Percentiles rank a stretch among this genome's conserved stretches.
phyloP scores from a whole-genome alignment of 2,329 filamentous ascomycete genomes.

The Paramyrothecium roridum region DNA sequence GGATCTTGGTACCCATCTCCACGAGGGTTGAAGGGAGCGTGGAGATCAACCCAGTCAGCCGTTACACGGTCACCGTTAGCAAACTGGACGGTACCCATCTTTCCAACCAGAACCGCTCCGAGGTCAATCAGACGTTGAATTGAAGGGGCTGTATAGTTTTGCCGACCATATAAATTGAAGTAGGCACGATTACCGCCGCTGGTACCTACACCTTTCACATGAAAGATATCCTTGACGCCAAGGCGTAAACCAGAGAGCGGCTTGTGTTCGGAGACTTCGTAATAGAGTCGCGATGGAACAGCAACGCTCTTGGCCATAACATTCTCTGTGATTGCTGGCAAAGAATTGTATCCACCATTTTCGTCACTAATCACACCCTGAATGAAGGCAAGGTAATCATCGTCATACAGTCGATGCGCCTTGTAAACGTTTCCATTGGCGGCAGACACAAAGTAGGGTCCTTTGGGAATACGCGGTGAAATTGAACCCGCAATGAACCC shows the following conservation, averaged over 20 bases:
- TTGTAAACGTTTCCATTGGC: not conserved
- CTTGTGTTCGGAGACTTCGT: not conserved
- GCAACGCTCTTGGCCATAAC: not conserved
- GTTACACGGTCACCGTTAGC: conserved; percentile 38
- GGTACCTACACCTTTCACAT: conserved; percentile 51
- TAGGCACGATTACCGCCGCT: conserved; percentile 55
- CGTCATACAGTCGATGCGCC: not conserved
- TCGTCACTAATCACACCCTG: not conserved
- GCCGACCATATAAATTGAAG: conserved; percentile 47
- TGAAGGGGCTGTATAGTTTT: conserved; percentile 41
- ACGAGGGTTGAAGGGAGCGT: conserved; percentile 38
- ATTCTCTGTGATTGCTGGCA: not conserved
- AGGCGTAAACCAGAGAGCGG: conserved; percentile 55
- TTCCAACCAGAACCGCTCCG: conserved; percentile 49
- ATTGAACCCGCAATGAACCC: not conserved
- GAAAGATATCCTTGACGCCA: conserved; percentile 58
- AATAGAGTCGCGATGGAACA: not conserved
- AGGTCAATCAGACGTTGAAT: conserved; percentile 56
- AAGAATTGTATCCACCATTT: not conserved
- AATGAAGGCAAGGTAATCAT: not conserved
- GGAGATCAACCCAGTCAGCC: conserved; percentile 37
- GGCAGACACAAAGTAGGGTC: not conserved
- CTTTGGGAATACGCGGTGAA: not conserved
- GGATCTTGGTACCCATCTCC: conserved; percentile 45
- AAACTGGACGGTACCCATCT: conserved; percentile 43